Conservation (phyloP, 1,284 basidiomycete species). For the Serendipita sp. region DNA sequence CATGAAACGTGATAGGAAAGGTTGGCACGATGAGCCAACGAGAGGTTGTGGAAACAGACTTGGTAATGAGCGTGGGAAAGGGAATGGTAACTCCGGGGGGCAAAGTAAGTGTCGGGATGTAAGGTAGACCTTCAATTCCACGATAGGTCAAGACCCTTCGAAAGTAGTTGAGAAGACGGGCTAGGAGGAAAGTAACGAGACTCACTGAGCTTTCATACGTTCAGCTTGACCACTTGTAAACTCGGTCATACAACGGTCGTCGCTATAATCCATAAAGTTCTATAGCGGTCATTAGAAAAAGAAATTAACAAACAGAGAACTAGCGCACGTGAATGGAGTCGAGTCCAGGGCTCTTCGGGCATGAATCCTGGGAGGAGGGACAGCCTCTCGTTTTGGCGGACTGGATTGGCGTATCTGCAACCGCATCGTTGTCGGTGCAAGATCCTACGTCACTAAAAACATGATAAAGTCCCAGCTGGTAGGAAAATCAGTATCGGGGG, state of each 20-base stretch:
- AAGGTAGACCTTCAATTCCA: no score
- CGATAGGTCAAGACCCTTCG: no score
- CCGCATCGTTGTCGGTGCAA: slow-evolving; percentile 30
- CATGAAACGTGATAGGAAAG: no score
- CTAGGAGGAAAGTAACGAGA: not conserved
- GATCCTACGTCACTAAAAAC: slow-evolving; percentile 35
- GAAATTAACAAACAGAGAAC: slow-evolving; percentile 7
- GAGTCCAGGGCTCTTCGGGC: not conserved
- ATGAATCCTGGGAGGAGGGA: not conserved
- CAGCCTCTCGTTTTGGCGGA: slow-evolving; percentile 22
- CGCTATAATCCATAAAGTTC: not conserved
- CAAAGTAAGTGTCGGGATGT: no score
- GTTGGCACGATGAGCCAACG: no score
- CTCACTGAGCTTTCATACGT: slow-evolving; percentile 10
- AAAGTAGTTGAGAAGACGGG: no score
- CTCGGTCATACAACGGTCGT: slow-evolving; percentile 15
- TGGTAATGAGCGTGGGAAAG: no score
- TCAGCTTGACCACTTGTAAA: slow-evolving; percentile 17
- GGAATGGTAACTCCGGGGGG: no score
- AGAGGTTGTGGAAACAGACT: no score
- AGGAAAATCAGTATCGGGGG: no score
- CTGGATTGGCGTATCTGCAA: slow-evolving; percentile 38
- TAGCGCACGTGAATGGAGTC: not conserved
- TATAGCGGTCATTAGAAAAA: slow-evolving; percentile 23
- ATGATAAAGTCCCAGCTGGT: not conserved